Conservation (phyloP, 2,329 filamentous ascomycete genomes). For the Didymella pinodella region DNA sequence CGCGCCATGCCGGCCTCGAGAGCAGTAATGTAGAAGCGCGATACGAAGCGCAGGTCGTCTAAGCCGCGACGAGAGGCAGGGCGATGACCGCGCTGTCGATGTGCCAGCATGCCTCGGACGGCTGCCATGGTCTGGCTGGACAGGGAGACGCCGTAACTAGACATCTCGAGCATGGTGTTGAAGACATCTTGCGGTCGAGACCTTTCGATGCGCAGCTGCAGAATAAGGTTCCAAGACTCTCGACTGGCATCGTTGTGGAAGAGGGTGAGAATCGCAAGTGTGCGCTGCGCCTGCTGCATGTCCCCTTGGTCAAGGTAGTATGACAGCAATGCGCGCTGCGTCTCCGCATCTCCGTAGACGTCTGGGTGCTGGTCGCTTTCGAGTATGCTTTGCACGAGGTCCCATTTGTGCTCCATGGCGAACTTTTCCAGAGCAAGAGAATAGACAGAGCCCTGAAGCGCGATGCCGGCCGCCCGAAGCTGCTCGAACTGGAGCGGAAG, state of each 20-base stretch:
- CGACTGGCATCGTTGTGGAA: constrained; percentile 48
- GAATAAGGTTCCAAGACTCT: constrained; percentile 58
- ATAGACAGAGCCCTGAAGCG: constrained; percentile 69
- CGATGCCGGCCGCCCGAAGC: constrained; percentile 69
- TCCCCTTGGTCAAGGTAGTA: constrained; percentile 62
- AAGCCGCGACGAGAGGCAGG: constrained; percentile 25
- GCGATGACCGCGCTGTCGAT: constrained; percentile 51
- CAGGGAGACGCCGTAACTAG: constrained; percentile 53
- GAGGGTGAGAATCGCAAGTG: constrained; percentile 62
- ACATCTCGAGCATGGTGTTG: constrained; percentile 60
- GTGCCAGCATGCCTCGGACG: constrained; percentile 50
- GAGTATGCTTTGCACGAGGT: constrained; percentile 61
- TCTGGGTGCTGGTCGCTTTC: constrained; percentile 71
- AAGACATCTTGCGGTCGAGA: constrained; percentile 36
- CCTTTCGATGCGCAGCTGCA: constrained; percentile 52
- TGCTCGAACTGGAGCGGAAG: constrained; percentile 68
- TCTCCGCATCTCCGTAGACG: constrained; percentile 62
- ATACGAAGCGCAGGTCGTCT: constrained; percentile 56
- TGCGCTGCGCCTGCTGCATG: constrained; percentile 62
- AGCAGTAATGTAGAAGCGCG: constrained; percentile 58
- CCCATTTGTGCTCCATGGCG: constrained; percentile 63
- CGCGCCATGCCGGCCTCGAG: constrained; percentile 54
- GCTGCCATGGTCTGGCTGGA: constrained; percentile 55
- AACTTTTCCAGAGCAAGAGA: constrained; percentile 71
- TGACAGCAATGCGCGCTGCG: constrained; percentile 64